Percentiles rank a stretch among this genome's conserved stretches.
Evolutionary conservation across 1,284 basidiomycete species (phyloP).

Genomic region (Volvariella volvacea): DNA sequence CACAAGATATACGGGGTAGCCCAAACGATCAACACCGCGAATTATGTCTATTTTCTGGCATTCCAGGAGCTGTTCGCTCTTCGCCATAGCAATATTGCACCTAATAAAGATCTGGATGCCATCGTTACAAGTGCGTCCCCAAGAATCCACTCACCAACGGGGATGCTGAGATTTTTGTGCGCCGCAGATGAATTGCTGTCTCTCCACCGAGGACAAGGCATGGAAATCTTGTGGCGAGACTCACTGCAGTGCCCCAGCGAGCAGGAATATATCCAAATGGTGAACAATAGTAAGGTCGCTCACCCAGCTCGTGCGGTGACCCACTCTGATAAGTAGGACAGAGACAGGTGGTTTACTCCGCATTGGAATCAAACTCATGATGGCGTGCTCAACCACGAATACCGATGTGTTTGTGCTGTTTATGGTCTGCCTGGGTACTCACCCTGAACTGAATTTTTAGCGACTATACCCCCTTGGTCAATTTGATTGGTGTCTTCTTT

Average conservation of each 20-base stretch:
- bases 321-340: conserved; percentile 24
- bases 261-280: conserved; percentile 94
- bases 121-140: conserved; percentile 55
- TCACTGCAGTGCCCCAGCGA: conserved; percentile 89
- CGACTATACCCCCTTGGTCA: conserved; percentile 88
- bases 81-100: conserved; percentile 25
- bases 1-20: conserved; percentile 96
- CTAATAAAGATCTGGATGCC: conserved; percentile 45
- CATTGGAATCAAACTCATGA: conserved; percentile 94
- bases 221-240: conserved; percentile 95
- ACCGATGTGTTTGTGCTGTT: conserved; percentile 47
- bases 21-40: conserved; percentile 96
- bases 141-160: neutral
- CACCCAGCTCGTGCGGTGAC: neutral
- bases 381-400: conserved; percentile 72
- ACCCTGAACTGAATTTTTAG: conserved; percentile 31
- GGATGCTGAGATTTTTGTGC: neutral
- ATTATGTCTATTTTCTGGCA: conserved; percentile 93
- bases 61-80: conserved; percentile 73
- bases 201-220: conserved; percentile 92
- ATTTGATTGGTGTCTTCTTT: conserved; percentile 90
- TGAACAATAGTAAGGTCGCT: conserved; percentile 78
- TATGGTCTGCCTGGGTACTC: conserved; percentile 1
- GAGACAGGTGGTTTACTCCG: conserved; percentile 95
- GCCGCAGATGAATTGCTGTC: conserved; percentile 75